Base-by-base conservation (phyloP, 140 eudicot genomes). In the Flaveria floridana region DNA sequence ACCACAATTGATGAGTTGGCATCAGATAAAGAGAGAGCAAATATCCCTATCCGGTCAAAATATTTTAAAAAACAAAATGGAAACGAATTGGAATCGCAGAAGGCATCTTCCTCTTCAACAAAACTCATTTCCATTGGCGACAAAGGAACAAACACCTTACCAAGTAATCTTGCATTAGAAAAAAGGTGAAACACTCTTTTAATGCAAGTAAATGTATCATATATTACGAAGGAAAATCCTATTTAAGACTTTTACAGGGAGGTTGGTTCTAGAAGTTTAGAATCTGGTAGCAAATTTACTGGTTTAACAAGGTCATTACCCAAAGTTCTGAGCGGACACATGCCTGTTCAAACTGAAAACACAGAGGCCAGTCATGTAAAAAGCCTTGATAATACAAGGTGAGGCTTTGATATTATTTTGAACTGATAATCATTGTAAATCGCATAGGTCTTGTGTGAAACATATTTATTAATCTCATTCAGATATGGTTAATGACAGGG, bases 401-500 rank as follows among this genome's bases (percentile, higher is more conserved):
- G 69, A 85, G 92, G 42, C 50, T 19, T 78, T 73, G 66, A 26
- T 64, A 70, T 16, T 19, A 11, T 61, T 16, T 51, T 20, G 68
- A 84, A 53, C 62, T 26, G 34, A 18, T 61, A 48, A 55, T 72
- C 52, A 12, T 53, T 25, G n/a, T 56, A 48, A 21, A 59, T 5
- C 30, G 39, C 59, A 25, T 47, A 23, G 53, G 58, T 28, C 39
- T 13, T 37, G 57, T 61, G 41, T 67, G 18, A 28, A 47, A 16
- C 3, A 57, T 18, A 58, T 57, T 12, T 44, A 46, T 12, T 70
- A 57, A 58, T 11, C 20, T 13, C 1, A 48, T 16, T 76, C 56
- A 52, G 66, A 15, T 78, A 61, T 19, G 71, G 50, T 70, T 76
- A 42, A 51, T 74, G 25, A 83, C 87, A 87, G 93, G 76, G 87